phyloP scores from a whole-genome alignment of 1,284 basidiomycete genomes.

The Fomitopsis schrenkii region DNA sequence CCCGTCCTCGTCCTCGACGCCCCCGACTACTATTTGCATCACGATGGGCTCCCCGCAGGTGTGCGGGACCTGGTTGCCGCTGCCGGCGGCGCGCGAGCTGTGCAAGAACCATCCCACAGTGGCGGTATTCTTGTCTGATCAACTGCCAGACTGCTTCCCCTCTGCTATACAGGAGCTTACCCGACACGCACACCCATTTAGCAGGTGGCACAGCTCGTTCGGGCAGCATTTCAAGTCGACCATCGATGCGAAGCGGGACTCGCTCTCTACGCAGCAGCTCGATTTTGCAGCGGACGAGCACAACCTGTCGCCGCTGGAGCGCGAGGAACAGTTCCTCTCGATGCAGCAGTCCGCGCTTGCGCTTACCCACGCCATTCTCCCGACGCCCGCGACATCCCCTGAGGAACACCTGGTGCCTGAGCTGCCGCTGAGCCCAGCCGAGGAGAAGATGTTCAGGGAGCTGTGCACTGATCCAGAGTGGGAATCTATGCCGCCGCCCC shows the following conservation, averaged over 20 bases:
- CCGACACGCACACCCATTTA: constrained; percentile 34
- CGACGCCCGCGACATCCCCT: constrained; percentile 14
- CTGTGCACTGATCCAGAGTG: constrained; percentile 58
- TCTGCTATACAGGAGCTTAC: constrained; percentile 49
- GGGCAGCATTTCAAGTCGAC: constrained; percentile 52
- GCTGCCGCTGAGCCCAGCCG: constrained; percentile 59
- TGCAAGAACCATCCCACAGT: constrained; percentile 42
- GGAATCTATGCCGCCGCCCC: constrained; percentile 30
- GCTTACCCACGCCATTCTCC: constrained; percentile 23
- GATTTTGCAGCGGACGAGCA: constrained; percentile 23
- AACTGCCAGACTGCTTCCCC: constrained; percentile 58
- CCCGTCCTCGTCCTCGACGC: constrained; percentile 27
- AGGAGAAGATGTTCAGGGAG: constrained; percentile 64
- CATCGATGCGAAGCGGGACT: constrained; percentile 33
- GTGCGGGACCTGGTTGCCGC: constrained; percentile 64
- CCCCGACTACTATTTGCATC: constrained; percentile 38
- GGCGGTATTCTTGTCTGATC: constrained; percentile 53
- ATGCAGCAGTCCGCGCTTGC: constrained; percentile 27
- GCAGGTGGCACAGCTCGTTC: constrained; percentile 47
- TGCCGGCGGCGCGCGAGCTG: constrained; percentile 48
- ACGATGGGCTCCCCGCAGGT: constrained; percentile 44
- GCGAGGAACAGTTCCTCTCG: constrained; percentile 25
- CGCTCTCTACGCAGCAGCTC: constrained; percentile 20
- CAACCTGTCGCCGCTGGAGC: constrained; percentile 24
- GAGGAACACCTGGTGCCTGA: constrained; percentile 27